phyloP scores from a whole-genome alignment of 441 rosid species.

The Adansonia rubrostipa region DNA sequence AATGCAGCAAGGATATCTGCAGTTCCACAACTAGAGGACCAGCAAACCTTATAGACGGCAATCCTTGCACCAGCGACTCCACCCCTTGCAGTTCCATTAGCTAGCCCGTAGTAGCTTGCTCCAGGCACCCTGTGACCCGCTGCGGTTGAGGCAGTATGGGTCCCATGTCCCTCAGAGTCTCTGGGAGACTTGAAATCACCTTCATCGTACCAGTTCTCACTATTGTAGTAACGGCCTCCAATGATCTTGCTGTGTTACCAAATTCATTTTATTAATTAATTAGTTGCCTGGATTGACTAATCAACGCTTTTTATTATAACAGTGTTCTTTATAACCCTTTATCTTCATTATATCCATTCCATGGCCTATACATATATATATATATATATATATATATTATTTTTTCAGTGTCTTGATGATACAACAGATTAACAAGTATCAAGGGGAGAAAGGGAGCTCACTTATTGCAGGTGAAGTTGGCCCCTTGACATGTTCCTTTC shows the following conservation, averaged over 20 bases:
- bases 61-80: conserved; percentile 61
- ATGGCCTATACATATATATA: not conserved
- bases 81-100: conserved; percentile 59
- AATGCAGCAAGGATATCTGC: conserved; percentile 51
- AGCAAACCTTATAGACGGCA: conserved; percentile 62
- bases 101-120: conserved; percentile 51
- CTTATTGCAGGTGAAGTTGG: conserved; percentile 70
- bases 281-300: not conserved
- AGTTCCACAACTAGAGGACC: conserved; percentile 37
- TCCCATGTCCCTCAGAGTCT: conserved; percentile 58
- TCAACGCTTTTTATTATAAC: not conserved
- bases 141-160: conserved; percentile 62
- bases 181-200: conserved; percentile 43
- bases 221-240: conserved; percentile 51
- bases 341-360: not conserved
- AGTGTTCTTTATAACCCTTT: not conserved
- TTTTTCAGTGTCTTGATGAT: not conserved
- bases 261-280: conserved; percentile 2
- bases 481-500: conserved; percentile 58
- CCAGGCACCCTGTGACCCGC: conserved; percentile 41
- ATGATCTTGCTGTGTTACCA: conserved; percentile 47
- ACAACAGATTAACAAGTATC: not conserved
- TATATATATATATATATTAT: not conserved
- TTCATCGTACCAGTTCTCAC: conserved; percentile 15
- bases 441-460: conserved; percentile 28